phyloP scores from a whole-genome alignment of 2,329 filamentous ascomycete genomes.

The Fusarium paranaense region DNA sequence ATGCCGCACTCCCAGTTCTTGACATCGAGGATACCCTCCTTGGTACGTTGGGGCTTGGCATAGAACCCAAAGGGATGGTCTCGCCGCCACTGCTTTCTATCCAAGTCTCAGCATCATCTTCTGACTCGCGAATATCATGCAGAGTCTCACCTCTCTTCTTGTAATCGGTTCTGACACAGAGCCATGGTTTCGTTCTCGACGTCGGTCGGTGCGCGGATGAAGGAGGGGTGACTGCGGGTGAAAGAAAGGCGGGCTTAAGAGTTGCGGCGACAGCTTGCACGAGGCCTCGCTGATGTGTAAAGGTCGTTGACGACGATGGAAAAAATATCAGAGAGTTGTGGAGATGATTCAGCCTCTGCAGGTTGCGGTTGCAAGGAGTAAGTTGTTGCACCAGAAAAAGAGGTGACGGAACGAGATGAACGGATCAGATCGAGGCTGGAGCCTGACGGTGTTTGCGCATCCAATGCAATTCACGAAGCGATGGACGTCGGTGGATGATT shows the following conservation, averaged over 20 bases:
- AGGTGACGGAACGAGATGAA: constrained; percentile 4
- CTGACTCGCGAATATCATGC: background rate
- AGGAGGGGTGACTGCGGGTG: constrained; percentile 7
- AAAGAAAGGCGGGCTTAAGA: constrained; percentile 13
- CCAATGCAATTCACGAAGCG: constrained; percentile 27
- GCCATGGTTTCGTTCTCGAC: constrained; percentile 69
- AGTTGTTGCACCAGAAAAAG: background rate
- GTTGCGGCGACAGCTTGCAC: constrained; percentile 8
- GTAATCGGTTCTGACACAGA: constrained; percentile 86
- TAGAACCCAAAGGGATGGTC: constrained; percentile 99
- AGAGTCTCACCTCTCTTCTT: constrained; percentile 81
- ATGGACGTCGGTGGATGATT: constrained; percentile 41
- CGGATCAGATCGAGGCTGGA: constrained; percentile 26
- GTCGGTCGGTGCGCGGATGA: constrained; percentile 9
- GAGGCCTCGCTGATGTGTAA: constrained; percentile 5
- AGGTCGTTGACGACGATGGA: constrained; percentile 1
- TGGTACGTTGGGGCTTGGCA: constrained; percentile 84
- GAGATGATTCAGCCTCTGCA: background rate
- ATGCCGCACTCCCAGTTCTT: constrained; percentile 98
- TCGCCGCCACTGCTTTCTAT: constrained; percentile 93
- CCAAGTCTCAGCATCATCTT: constrained; percentile 34
- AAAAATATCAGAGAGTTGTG: background rate
- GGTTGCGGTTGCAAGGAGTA: background rate
- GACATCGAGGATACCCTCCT: constrained; percentile 86
- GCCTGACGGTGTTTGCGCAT: constrained; percentile 31